These are phyloP conservation scores for Populus davidiana DNA, from an alignment of 345 rosid species.

Conservation along the genomic window DNA sequence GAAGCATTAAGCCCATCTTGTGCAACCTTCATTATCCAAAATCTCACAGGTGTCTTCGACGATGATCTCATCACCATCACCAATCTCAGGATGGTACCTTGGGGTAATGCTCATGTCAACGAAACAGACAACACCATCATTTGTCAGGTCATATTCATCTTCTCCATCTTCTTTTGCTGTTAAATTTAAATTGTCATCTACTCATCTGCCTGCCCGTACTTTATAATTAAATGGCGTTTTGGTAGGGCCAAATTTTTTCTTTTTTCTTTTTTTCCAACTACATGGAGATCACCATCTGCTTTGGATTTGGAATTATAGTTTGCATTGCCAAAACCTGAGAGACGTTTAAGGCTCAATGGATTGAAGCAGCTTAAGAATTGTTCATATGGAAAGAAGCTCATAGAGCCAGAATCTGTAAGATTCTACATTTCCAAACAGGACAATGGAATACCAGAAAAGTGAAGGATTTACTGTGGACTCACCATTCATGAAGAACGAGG, in stretches of 20 bases:
- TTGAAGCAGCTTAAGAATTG: background rate
- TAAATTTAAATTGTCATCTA: background rate
- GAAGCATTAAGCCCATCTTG: constrained; percentile 31
- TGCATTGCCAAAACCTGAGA: background rate
- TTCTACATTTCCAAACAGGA: no score
- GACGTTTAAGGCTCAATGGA: background rate
- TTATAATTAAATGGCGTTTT: no score
- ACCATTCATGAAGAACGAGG: background rate
- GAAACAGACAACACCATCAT: constrained; percentile 10
- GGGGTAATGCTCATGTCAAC: constrained; percentile 34
- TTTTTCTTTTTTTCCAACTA: background rate
- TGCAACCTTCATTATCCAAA: constrained; percentile 33
- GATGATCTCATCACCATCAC: constrained; percentile 37
- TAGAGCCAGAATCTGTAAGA: background rate
- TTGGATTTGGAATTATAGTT: no score
- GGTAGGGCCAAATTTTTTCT: background rate
- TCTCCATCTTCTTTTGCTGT: background rate
- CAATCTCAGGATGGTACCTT: constrained; percentile 48
- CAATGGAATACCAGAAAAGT: background rate
- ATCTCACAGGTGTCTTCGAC: constrained; percentile 29
- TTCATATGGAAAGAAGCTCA: no score
- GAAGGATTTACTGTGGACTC: constrained; percentile 10
- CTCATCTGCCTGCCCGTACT: background rate
- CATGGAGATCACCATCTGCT: no score
- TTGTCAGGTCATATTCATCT: constrained; percentile 31